Percentiles rank a stretch among this genome's conserved stretches.
Evolutionary conservation across 805 yeast species (phyloP).

Genomic region (Candida cerambycidarum): DNA sequence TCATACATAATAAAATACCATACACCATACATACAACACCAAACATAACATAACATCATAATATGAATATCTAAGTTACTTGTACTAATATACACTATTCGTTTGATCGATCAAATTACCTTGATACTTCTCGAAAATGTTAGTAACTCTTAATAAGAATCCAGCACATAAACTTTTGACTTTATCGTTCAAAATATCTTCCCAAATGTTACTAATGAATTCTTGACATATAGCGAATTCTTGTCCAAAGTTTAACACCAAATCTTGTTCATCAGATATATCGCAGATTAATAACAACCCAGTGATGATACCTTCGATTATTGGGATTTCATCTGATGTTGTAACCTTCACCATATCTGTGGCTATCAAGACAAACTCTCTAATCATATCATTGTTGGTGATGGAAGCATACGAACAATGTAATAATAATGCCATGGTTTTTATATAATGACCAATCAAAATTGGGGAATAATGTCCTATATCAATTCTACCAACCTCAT

Average conservation of each 20-base stretch:
- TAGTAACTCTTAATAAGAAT: slow-evolving; percentile 29
- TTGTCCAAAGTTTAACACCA: slow-evolving; percentile 22
- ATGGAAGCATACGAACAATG: slow-evolving; percentile 57
- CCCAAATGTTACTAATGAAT: slow-evolving; percentile 34
- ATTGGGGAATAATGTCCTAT: slow-evolving; percentile 56
- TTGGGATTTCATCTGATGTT: slow-evolving; percentile 28
- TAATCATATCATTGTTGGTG: slow-evolving; percentile 55
- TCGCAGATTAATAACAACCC: slow-evolving; percentile 37
- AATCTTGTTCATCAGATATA: slow-evolving; percentile 27
- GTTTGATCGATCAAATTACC: slow-evolving; percentile 30
- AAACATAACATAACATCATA: no score
- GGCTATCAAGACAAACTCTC: slow-evolving; percentile 47
- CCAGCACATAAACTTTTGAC: slow-evolving; percentile 43
- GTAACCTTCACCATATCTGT: slow-evolving; percentile 21
- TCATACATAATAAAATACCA: no score
- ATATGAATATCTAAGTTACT: neutral
- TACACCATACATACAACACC: no score
- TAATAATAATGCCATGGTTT: slow-evolving; percentile 56
- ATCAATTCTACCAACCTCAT: slow-evolving; percentile 45
- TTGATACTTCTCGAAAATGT: slow-evolving; percentile 25
- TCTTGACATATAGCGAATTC: slow-evolving; percentile 22
- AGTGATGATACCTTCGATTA: slow-evolving; percentile 39
- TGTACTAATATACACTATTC: slow-evolving; percentile 24
- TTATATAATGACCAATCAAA: slow-evolving; percentile 56
- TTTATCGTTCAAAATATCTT: slow-evolving; percentile 33